Evolutionary conservation across 2,329 filamentous ascomycete species (phyloP), one percentile per base, ranked within the genome.

Genomic region (Aspergillus uvarum): DNA sequence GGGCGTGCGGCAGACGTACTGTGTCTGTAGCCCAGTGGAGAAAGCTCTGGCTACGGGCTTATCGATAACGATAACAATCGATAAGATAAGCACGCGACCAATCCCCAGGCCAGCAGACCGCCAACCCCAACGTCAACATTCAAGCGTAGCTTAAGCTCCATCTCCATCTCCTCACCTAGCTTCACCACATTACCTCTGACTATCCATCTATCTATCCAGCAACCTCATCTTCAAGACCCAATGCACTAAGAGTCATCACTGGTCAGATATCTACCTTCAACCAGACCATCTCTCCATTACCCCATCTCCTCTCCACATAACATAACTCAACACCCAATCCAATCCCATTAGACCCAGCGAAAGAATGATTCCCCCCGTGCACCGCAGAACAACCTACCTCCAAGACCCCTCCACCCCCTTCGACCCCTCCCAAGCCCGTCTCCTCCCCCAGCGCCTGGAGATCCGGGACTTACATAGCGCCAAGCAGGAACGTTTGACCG

Each of bases 401-500:
- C 87, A 89, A 65, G 82, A 84, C 22, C 80, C 83, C n/a, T 85
- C 87, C 48, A 79, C 84, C 58, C 82, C 82, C 2, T 82, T 93
- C 63, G 85, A 90, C 55, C 88, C 89, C 0, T 77, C 84, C 2
- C 79, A 85, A 50, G 77, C 96, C 54, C 75, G 82, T 12, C 76
- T 96, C 48, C 79, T 79, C 49, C 77, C 80, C 48, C 77, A 81
- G 51, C 74, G 76, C 10, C 75, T 90, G 19, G 81, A 81, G 3
- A 77, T 96, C 56, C 80, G 80, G 1, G 83, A 82, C 2, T 73
- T 95, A 47, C 75, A 85, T 54, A 89, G 89, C 21, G 86, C 87
- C 14, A 88, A 91, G 65, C 91, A 98, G 76, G 90, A 95, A 72
- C 86, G 89, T 61, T 76, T 94, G 66, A 96, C 91, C 0, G 77